Evolutionary conservation across 495 filamentous ascomycete genomes (phyloP).

Genomic region (Penicillium longicatenatum): DNA sequence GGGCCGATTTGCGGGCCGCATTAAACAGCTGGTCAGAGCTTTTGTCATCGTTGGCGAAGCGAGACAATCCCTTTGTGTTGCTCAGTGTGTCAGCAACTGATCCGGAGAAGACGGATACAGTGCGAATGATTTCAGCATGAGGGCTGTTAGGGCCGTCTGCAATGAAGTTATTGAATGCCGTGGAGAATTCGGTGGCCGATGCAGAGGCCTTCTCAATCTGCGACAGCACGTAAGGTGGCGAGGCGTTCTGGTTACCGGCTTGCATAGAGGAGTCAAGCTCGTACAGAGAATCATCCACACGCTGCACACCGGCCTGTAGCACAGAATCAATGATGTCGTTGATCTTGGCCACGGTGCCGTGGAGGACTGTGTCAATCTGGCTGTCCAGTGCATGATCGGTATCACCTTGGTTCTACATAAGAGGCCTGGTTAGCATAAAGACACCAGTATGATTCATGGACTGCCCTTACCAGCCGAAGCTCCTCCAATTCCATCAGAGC

Average conservation of each 20-base stretch:
- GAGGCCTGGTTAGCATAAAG: slow-evolving; percentile 1
- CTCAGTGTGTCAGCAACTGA: slow-evolving; percentile 91
- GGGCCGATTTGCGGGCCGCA: slow-evolving; percentile 80
- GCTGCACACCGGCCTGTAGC: slow-evolving; percentile 86
- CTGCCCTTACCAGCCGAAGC: slow-evolving; percentile 54
- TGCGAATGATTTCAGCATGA: slow-evolving; percentile 90
- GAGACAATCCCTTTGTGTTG: slow-evolving; percentile 93
- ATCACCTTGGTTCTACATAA: slow-evolving; percentile 61
- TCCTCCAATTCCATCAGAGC: slow-evolving; percentile 89
- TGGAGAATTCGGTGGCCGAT: slow-evolving; percentile 93
- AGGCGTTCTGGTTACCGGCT: slow-evolving; percentile 96
- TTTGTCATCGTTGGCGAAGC: slow-evolving; percentile 94
- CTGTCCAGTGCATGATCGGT: slow-evolving; percentile 83
- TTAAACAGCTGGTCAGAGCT: slow-evolving; percentile 82
- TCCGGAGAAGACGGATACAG: slow-evolving; percentile 83
- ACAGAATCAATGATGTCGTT: slow-evolving; percentile 98
- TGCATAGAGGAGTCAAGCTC: slow-evolving; percentile 97
- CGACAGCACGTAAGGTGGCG: slow-evolving; percentile 91
- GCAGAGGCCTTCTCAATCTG: slow-evolving; percentile 97
- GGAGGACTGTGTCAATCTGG: slow-evolving; percentile 84
- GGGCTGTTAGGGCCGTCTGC: slow-evolving; percentile 93
- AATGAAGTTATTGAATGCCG: slow-evolving; percentile 96
- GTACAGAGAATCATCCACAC: slow-evolving; percentile 95
- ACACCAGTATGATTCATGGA: background rate
- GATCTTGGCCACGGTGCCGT: slow-evolving; percentile 85